Conservation (phyloP, 306 rosid genomes). For the Castanea crenata region DNA sequence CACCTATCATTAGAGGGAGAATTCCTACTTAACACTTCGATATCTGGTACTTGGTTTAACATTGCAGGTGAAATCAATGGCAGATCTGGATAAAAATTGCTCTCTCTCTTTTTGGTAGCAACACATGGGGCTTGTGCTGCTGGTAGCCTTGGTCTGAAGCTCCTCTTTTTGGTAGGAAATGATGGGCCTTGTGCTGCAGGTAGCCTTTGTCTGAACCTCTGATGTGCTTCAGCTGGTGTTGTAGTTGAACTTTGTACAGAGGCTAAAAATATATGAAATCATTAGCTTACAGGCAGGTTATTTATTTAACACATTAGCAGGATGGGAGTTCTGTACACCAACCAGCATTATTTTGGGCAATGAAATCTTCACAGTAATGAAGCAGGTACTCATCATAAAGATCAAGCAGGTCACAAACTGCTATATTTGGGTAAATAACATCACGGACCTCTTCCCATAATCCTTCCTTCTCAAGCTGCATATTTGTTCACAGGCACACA, state of each 20-base stretch:
- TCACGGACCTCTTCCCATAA: not conserved
- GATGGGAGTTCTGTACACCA: not conserved
- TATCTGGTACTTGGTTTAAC: not conserved
- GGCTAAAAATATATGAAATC: not conserved
- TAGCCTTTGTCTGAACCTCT: not conserved
- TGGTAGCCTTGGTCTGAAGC: no score
- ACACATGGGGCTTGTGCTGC: no score
- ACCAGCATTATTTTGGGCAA: not conserved
- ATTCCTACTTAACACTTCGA: not conserved
- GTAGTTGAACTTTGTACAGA: not conserved
- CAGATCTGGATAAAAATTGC: not conserved
- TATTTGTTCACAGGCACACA: not conserved
- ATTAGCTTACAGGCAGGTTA: not conserved
- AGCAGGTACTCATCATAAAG: not conserved
- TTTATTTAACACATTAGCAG: not conserved
- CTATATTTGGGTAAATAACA: not conserved
- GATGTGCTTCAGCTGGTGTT: not conserved
- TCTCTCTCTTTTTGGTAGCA: not conserved
- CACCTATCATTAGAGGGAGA: not conserved
- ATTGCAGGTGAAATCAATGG: not conserved
- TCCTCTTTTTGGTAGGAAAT: not conserved
- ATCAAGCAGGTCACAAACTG: not conserved
- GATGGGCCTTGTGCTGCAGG: not conserved
- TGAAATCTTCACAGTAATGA: not conserved
- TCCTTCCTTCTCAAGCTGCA: not conserved